Conservation (phyloP, 1,284 basidiomycete genomes). For the Cutaneotrichosporon curvatum region DNA sequence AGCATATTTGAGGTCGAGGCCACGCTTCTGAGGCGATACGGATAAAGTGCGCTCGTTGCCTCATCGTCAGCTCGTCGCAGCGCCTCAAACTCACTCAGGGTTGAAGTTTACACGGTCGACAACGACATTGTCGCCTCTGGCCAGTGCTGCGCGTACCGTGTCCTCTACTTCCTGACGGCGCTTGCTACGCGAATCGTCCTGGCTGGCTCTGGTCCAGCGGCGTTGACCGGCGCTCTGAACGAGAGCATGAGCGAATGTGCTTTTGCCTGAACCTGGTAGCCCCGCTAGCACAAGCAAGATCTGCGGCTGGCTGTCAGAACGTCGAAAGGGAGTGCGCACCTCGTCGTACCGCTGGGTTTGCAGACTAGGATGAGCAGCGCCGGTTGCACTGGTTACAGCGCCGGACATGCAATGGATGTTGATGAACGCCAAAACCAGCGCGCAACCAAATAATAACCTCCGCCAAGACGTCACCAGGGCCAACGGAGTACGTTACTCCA, state of each 20-base stretch:
- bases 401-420: no score
- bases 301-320: constrained; percentile 15
- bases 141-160: constrained; percentile 24
- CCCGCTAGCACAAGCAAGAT: constrained; percentile 41
- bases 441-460: no score
- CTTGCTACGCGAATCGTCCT: constrained; percentile 39
- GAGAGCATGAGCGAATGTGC: constrained; percentile 36
- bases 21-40: constrained; percentile 18
- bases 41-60: constrained; percentile 44
- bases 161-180: constrained; percentile 40
- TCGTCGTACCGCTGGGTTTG: no score
- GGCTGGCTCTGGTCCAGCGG: constrained; percentile 40
- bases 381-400: no score
- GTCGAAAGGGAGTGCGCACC: no score
- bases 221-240: constrained; percentile 3
- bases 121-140: constrained; percentile 35
- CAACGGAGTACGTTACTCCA: no score
- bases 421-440: no score
- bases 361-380: no score
- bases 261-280: constrained; percentile 42
- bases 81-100: constrained; percentile 24
- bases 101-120: constrained; percentile 45
- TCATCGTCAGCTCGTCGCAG: constrained; percentile 13
- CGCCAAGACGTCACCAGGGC: no score
- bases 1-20: constrained; percentile 19